Percentiles rank a stretch among this genome's conserved stretches.
phyloP scores from a whole-genome alignment of 306 rosid species.

The Pyrus communis region DNA sequence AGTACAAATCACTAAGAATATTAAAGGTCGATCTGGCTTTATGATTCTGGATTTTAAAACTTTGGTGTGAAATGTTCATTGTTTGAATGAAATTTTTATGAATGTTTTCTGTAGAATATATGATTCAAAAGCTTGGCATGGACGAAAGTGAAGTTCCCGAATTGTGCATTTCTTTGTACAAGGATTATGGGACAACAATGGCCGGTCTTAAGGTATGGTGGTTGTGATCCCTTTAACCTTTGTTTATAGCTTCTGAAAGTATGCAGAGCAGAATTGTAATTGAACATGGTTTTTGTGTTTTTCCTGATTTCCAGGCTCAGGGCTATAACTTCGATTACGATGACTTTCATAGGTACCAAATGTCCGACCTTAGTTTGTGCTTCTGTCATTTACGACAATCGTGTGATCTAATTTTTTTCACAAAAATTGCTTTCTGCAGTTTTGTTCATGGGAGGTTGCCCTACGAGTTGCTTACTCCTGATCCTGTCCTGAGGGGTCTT shows the following conservation, averaged over 20 bases:
- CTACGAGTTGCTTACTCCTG: constrained; percentile 60
- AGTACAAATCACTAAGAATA: constrained; percentile 44
- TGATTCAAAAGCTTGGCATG: constrained; percentile 63
- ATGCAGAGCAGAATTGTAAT: not conserved
- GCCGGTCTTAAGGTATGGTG: constrained; percentile 78
- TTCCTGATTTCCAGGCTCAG: constrained; percentile 45
- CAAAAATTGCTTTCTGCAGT: constrained; percentile 26
- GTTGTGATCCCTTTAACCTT: not conserved
- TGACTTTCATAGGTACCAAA: constrained; percentile 64
- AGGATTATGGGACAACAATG: constrained; percentile 79
- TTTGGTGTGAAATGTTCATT: not conserved
- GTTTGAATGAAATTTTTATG: not conserved
- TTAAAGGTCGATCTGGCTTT: constrained; percentile 42
- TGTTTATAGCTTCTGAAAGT: not conserved
- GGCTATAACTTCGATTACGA: constrained; percentile 61
- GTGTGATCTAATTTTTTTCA: constrained; percentile 4
- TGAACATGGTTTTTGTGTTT: constrained; percentile 1
- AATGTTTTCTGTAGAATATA: constrained; percentile 40
- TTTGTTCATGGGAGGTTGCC: constrained; percentile 83
- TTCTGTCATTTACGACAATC: not conserved
- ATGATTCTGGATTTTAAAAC: not conserved
- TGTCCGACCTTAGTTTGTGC: not conserved
- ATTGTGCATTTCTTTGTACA: constrained; percentile 46
- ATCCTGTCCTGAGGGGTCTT: constrained; percentile 60
- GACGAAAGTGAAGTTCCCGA: constrained; percentile 53